Conservation (phyloP, 1,284 basidiomycete genomes). For the Chiua sp. region DNA sequence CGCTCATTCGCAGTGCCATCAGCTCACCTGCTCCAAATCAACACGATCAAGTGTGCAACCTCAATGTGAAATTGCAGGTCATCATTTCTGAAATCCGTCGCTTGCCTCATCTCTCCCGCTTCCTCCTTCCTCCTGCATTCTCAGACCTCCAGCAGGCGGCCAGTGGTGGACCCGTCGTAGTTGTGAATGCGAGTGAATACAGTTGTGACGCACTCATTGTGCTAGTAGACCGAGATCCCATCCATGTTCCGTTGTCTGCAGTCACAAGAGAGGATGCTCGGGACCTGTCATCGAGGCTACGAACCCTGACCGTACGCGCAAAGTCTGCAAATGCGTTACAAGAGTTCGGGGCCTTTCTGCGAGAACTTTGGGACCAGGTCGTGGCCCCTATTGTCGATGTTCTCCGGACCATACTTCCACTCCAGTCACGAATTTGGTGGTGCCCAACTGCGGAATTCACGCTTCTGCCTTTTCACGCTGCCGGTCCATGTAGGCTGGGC, state of each 20-base stretch:
- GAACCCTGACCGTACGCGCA: neutral
- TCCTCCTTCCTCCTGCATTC: neutral
- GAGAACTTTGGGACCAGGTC: conserved; percentile 31
- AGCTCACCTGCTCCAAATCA: neutral
- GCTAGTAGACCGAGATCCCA: conserved; percentile 5
- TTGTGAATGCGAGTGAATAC: conserved; percentile 12
- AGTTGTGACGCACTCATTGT: conserved; percentile 23
- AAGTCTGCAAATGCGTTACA: neutral
- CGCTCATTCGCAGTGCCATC: neutral
- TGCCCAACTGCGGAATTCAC: conserved; percentile 40
- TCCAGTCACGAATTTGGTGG: conserved; percentile 43
- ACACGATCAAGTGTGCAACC: neutral
- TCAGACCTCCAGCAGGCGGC: conserved; percentile 16
- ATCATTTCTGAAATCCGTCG: neutral
- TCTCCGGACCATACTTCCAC: conserved; percentile 10
- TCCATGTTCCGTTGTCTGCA: conserved; percentile 14
- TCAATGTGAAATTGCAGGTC: neutral
- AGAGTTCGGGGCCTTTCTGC: conserved; percentile 14
- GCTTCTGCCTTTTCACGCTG: conserved; percentile 25
- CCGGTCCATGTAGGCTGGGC: conserved; percentile 21
- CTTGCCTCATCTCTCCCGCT: neutral
- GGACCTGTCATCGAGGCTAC: neutral
- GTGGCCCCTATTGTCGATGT: conserved; percentile 27
- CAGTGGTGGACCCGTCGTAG: conserved; percentile 36
- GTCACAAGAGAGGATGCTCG: neutral